phyloP scores from a whole-genome alignment of 805 yeast species.

The Wickerhamiella cacticola region DNA sequence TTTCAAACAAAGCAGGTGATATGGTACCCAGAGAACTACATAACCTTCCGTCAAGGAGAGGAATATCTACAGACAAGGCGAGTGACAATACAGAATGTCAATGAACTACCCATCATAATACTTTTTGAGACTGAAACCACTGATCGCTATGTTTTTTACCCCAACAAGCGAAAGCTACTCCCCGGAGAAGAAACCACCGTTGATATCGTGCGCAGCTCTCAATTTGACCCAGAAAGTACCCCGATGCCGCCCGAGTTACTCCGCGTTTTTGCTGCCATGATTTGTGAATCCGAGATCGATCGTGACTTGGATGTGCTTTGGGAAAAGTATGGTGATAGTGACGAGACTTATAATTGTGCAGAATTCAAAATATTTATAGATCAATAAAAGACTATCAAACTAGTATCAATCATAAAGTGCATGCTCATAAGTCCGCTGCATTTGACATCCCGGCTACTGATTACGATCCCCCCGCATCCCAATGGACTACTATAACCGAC shows the following conservation, averaged over 20 bases:
- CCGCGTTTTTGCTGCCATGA: background rate
- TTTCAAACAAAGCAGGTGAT: background rate
- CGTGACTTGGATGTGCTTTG: background rate
- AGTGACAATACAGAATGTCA: background rate
- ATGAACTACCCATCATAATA: background rate
- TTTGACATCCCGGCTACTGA: no score
- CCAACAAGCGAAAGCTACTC: background rate
- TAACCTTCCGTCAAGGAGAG: background rate
- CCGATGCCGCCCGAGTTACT: background rate
- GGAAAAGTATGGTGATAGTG: background rate
- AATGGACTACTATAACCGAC: conserved; percentile 71
- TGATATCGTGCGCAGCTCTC: background rate
- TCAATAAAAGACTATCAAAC: no score
- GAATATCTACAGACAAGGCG: background rate
- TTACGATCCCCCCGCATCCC: background rate
- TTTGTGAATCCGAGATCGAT: background rate
- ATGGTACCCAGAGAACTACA: background rate
- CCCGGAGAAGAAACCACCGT: background rate
- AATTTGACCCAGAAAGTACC: background rate
- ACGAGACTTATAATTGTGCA: background rate
- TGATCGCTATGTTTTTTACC: background rate
- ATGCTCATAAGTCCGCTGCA: no score
- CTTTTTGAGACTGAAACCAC: conserved; percentile 2
- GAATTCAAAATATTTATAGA: background rate
- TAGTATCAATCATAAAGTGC: no score